phyloP scores from a whole-genome alignment of 108 stramenopile species.

The Nitzschia sp. region DNA sequence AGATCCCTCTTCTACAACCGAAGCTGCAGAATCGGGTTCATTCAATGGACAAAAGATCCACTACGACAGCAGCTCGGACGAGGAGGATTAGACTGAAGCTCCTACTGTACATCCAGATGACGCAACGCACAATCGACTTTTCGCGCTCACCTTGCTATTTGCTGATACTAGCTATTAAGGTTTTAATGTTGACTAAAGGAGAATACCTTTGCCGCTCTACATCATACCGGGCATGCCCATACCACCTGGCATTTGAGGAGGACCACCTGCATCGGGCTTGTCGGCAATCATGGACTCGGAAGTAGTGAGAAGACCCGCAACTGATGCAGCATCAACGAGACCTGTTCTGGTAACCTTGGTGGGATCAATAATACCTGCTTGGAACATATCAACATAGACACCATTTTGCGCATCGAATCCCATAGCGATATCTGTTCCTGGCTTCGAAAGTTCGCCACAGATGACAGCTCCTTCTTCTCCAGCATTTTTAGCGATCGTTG shows the following conservation, averaged over 20 bases:
- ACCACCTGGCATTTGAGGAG: slow-evolving; percentile 79
- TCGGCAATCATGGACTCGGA: slow-evolving; percentile 99
- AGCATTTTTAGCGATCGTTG: slow-evolving; percentile 95
- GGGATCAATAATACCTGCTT: slow-evolving; percentile 98
- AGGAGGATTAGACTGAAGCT: slow-evolving; percentile 43
- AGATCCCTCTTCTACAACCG: not conserved
- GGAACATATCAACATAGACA: slow-evolving; percentile 92
- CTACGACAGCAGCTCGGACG: slow-evolving; percentile 74
- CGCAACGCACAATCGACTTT: not conserved
- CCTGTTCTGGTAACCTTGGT: slow-evolving; percentile 99
- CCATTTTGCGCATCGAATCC: slow-evolving; percentile 94
- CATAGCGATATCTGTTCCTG: slow-evolving; percentile 62
- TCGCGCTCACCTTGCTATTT: not conserved
- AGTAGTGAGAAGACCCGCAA: slow-evolving; percentile 96
- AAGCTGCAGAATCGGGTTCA: not conserved
- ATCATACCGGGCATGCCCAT: slow-evolving; percentile 84
- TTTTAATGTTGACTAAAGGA: not conserved
- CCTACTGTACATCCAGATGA: not conserved
- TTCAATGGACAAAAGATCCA: slow-evolving; percentile 15
- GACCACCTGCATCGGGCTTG: slow-evolving; percentile 81
- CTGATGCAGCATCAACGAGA: slow-evolving; percentile 96
- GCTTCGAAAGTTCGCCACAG: slow-evolving; percentile 90
- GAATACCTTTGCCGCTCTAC: slow-evolving; percentile 26
- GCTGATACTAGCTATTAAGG: not conserved
- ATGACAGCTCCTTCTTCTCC: slow-evolving; percentile 98